These are phyloP conservation scores for Ogataea degrootiae DNA, from an alignment of 805 yeast genomes.

Conservation along the genomic window DNA sequence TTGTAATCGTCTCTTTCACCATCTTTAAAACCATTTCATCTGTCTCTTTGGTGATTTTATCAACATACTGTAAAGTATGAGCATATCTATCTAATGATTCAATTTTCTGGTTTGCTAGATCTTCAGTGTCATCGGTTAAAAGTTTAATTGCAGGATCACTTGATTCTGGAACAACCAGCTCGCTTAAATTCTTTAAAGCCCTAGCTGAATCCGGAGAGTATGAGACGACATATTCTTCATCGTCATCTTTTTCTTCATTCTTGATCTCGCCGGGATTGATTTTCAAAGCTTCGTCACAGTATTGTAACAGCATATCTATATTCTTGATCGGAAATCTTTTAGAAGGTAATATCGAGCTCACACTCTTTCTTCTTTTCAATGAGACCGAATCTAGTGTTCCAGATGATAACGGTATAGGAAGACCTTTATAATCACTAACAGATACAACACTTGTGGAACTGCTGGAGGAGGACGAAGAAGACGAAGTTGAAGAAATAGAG, in stretches of 20 bases:
- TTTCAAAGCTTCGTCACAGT: constrained; percentile 69
- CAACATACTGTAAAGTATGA: constrained; percentile 69
- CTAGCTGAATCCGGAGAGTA: constrained; percentile 58
- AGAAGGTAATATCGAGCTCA: constrained; percentile 36
- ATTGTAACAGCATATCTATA: constrained; percentile 50
- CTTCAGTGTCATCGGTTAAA: constrained; percentile 64
- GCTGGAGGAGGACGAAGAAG: constrained; percentile 12
- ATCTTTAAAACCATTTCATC: constrained; percentile 61
- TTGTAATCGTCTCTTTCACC: constrained; percentile 58
- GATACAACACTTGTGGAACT: constrained; percentile 13
- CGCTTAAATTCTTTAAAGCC: constrained; percentile 45
- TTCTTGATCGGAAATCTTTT: constrained; percentile 60
- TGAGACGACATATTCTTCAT: constrained; percentile 28
- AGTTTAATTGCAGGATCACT: constrained; percentile 61
- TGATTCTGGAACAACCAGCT: constrained; percentile 39
- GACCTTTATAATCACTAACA: constrained; percentile 52
- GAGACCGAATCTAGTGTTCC: constrained; percentile 18
- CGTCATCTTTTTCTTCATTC: constrained; percentile 12
- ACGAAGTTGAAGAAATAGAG: constrained; percentile 14
- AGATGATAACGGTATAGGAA: constrained; percentile 36
- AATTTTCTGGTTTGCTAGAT: constrained; percentile 56
- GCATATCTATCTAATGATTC: constrained; percentile 67
- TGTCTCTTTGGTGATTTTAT: constrained; percentile 73
- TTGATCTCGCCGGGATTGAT: constrained; percentile 68
- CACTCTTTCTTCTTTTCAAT: constrained; percentile 33